Evolutionary conservation across 768 basidiomycete genomes (phyloP).

Genomic region (Phaeotremella skinneri): DNA sequence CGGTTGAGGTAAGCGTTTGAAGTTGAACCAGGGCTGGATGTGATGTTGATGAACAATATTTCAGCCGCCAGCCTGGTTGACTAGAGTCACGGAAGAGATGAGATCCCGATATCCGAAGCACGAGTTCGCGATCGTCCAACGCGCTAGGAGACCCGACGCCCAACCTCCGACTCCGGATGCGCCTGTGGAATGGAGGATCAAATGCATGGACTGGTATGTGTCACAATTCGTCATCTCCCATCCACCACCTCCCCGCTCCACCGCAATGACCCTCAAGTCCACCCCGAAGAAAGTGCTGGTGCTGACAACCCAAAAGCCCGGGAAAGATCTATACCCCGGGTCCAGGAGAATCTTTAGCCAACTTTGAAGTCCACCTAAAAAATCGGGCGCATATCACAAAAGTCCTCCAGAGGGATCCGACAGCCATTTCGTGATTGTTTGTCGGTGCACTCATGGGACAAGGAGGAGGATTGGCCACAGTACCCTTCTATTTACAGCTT

Average conservation of each 20-base stretch:
- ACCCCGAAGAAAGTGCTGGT: background rate
- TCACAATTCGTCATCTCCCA: background rate
- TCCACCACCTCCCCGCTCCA: background rate
- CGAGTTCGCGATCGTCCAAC: conserved; percentile 72
- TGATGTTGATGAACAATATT: background rate
- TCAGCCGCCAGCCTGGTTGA: conserved; percentile 69
- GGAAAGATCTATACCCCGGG: conserved; percentile 83
- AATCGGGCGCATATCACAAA: conserved; percentile 51
- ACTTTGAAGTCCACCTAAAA: conserved; percentile 85
- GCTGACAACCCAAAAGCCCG: conserved; percentile 25
- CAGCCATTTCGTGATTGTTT: background rate
- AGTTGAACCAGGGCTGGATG: background rate
- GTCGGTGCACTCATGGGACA: background rate
- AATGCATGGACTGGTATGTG: conserved; percentile 86
- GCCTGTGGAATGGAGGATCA: conserved; percentile 82
- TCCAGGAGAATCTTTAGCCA: conserved; percentile 76
- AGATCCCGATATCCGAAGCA: conserved; percentile 75
- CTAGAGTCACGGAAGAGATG: conserved; percentile 65
- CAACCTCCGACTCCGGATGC: conserved; percentile 53
- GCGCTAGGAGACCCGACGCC: conserved; percentile 57
- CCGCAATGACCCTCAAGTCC: background rate
- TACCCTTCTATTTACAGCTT: no score
- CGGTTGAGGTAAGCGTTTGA: background rate
- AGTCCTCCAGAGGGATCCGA: conserved; percentile 18
- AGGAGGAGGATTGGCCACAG: no score